phyloP scores from a whole-genome alignment of 2,329 filamentous ascomycete genomes.

The Akanthomyces muscarius region DNA sequence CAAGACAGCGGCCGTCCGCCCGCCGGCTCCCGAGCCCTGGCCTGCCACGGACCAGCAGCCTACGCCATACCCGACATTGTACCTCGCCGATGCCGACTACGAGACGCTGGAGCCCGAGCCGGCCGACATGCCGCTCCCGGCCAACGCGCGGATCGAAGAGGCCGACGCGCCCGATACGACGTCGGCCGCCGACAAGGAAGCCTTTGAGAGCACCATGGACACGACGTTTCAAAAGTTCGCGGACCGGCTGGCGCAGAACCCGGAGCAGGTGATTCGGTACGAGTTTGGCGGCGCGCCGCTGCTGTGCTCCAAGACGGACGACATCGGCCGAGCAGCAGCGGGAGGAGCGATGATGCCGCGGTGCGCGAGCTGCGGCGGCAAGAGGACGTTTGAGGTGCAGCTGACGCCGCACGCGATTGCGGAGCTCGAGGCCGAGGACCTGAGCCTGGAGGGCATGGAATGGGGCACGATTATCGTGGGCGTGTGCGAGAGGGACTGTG shows the following conservation, averaged over 20 bases:
- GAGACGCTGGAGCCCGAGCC: conserved; percentile 71
- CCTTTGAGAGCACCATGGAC: conserved; percentile 72
- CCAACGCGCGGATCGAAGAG: conserved; percentile 42
- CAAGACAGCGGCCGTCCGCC: conserved; percentile 24
- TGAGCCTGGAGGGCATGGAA: conserved; percentile 83
- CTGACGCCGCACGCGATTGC: conserved; percentile 86
- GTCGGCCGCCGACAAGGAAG: conserved; percentile 59
- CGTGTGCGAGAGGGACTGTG: conserved; percentile 78
- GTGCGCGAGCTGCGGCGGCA: conserved; percentile 70
- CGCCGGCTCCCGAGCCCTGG: conserved; percentile 65
- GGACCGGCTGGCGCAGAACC: conserved; percentile 72
- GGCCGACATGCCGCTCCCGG: conserved; percentile 46
- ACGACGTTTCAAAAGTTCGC: conserved; percentile 77
- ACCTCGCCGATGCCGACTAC: conserved; percentile 84
- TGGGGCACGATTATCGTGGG: conserved; percentile 92
- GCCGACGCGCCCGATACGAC: conserved; percentile 35
- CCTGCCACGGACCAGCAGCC: conserved; percentile 63
- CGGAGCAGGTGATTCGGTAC: conserved; percentile 77
- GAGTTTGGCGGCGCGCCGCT: conserved; percentile 71
- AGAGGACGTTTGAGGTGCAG: conserved; percentile 85
- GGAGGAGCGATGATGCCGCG: conserved; percentile 52
- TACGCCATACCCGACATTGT: conserved; percentile 67
- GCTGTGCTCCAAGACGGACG: conserved; percentile 75
- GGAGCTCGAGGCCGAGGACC: conserved; percentile 75
- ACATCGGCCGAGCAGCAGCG: conserved; percentile 56